phyloP scores from a whole-genome alignment of 176 grass and related monocot genomes.

The Zoysia japonica region DNA sequence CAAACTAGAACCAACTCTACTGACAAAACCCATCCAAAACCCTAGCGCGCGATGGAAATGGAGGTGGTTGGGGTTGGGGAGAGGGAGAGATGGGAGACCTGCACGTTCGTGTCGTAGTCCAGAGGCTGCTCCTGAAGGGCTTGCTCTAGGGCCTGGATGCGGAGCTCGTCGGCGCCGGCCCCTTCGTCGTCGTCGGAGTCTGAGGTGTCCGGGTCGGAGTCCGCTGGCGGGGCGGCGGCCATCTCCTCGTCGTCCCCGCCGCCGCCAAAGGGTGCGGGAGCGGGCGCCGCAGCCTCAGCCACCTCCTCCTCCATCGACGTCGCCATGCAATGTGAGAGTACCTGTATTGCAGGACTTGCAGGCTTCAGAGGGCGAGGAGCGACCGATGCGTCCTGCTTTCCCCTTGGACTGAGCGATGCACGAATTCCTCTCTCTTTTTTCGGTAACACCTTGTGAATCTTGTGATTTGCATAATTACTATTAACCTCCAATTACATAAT shows the following conservation, averaged over 20 bases:
- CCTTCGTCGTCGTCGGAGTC: conserved; percentile 46
- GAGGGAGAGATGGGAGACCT: conserved; percentile 45
- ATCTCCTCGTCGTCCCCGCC: conserved; percentile 44
- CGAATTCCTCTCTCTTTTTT: not conserved
- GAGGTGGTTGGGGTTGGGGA: not conserved
- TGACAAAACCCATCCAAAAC: conserved; percentile 38
- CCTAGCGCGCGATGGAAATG: conserved; percentile 5
- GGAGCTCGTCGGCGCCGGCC: conserved; percentile 55
- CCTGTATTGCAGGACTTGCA: not conserved
- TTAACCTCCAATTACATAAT: too few relatives aligned
- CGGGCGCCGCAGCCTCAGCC: conserved; percentile 25
- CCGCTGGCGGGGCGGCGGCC: not conserved
- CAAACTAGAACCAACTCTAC: conserved; percentile 4
- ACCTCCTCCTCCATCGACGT: conserved; percentile 49
- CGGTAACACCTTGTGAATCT: not conserved
- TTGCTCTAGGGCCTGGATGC: conserved; percentile 72
- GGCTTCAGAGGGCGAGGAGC: not conserved
- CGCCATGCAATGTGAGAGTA: conserved; percentile 38
- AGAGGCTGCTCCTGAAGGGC: conserved; percentile 62
- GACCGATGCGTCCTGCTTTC: not conserved
- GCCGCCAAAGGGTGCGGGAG: not conserved
- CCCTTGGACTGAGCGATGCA: not conserved
- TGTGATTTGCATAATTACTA: not conserved
- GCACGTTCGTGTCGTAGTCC: conserved; percentile 69
- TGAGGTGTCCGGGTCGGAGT: conserved; percentile 22